Evolutionary conservation across 2,329 filamentous ascomycete genomes (phyloP), one percentile per base, ranked within the genome.

Genomic region (Exutisphaerella laricina): DNA sequence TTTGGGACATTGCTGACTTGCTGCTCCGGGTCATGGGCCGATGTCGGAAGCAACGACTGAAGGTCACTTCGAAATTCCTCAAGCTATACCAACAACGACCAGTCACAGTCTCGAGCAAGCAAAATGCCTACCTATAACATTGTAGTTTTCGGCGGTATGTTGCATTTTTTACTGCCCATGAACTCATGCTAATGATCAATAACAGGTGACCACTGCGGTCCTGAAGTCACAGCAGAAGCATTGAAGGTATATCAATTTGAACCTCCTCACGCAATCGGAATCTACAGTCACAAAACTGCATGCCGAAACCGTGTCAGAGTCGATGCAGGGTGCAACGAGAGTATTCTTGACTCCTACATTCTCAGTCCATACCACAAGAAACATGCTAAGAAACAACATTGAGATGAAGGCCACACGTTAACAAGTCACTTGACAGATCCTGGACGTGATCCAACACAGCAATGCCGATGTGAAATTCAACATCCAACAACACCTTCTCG

Each of bases 171-270:
- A 1, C 13, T 4, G 18, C 25, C 4, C 1, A 36, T 13, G 28
- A 7, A 28, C 12, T 13, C 7, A 30, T 33, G 32, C 46, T 46
- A 25, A 47, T 13, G 23, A 30, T 29, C 4, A 14, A 17, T 23
- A 2, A 10, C 30, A 61, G 62, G 64, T 60, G 88, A 94, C 71
- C 85, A 92, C 68, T 87, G 83, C 61, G 86, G 87, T 65, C 87
- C 87, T 1, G 86, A 94, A 79, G 85, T 95, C 52, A 81, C 88
- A 45, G 79, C 80, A 52, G 88, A 95, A 71, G 88, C 80, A 48
- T 70, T 95, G 61, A 94, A 94, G 78, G 86, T 89, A 71, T 25
- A n/a, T n/a, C n/a, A n/a, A n/a, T n/a, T n/a, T n/a, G n/a, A n/a
- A n/a, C n/a, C n/a, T n/a, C n/a, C n/a, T n/a, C n/a, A n/a, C n/a